Evolutionary conservation across 2,329 filamentous ascomycete genomes (phyloP).

Genomic region (Lachnellula cervina): DNA sequence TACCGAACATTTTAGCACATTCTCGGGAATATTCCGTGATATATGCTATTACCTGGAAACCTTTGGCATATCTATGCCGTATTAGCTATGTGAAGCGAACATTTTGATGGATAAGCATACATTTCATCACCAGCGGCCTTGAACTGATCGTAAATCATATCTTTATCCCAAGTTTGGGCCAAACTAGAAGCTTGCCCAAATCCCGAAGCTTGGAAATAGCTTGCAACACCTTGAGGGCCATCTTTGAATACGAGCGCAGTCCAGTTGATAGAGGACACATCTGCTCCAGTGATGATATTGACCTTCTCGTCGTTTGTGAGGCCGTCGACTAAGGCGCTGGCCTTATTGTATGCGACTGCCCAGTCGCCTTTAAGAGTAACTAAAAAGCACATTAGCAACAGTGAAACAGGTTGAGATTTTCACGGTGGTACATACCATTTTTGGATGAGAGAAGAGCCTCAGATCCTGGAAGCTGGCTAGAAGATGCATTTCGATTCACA

Average conservation of each 20-base stretch:
- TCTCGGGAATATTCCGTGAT: no score
- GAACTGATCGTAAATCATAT: slow-evolving; percentile 11
- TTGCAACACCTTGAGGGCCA: slow-evolving; percentile 7
- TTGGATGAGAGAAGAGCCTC: no score
- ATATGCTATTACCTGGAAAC: no score
- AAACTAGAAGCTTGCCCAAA: slow-evolving; percentile 11
- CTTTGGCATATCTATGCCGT: slow-evolving; percentile 10
- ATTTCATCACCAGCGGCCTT: slow-evolving; percentile 6
- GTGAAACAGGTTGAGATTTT: no score
- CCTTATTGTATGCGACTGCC: slow-evolving; percentile 34
- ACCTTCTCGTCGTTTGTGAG: slow-evolving; percentile 40
- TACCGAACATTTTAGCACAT: neutral
- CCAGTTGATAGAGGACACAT: slow-evolving; percentile 15
- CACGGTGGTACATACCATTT: no score
- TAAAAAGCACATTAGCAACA: no score
- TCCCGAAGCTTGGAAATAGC: slow-evolving; percentile 17
- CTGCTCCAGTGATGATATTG: slow-evolving; percentile 34
- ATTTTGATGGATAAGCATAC: no score
- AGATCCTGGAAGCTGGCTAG: no score
- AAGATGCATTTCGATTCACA: no score
- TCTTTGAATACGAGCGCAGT: slow-evolving; percentile 13
- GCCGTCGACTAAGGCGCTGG: slow-evolving; percentile 35
- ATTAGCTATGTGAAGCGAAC: slow-evolving; percentile 6
- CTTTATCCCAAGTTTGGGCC: slow-evolving; percentile 14
- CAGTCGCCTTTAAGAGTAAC: slow-evolving; percentile 26